Base-by-base conservation (phyloP, 2,329 filamentous ascomycete genomes). In the Allantophomopsis cytisporea region DNA sequence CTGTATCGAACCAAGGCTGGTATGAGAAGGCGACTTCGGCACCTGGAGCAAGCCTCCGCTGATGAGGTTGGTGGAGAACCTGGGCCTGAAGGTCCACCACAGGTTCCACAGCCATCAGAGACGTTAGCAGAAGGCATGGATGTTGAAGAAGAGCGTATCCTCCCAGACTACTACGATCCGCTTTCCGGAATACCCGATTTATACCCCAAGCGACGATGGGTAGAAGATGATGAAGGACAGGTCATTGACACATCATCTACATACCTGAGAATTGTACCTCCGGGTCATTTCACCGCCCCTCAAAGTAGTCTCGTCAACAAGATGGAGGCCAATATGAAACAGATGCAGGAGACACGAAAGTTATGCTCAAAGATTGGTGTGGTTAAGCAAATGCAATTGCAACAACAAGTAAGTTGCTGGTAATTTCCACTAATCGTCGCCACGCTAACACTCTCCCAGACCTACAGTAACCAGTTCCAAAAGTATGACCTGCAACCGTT, bases 361-460 rank as follows among this genome's bases (percentile, higher is more conserved):
- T 73, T 98, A 21, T 94, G 87, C 52, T 87, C 87, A 10, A 98
- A 96, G 62, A 94, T 98, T 56, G 81, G 85, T 37, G 86, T 98
- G 45, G 91, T 98, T 57, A 98, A 96, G 65, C 91, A 98, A 63
- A 98, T 98, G 91, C 91, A 98, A 62, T 76, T 96, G 39, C 91
- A 98, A 59, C 85, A 87, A 38, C 91, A 95, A 73, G 84, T 86
- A 73, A 55, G 65, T 53, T 37, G 30, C 4, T 18, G 2, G 31
- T 15, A 5, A 14, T 11, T 14, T 35, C 4, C 2, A 16, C 28
- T 21, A 23, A 10, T 16, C 2, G 4, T 20, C 13, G 10, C 32
- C 16, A 11, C 4, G 32, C 46, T 50, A 40, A 49, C 13, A 34
- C 2, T 37, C 36, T 16, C 37, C 23, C 50, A 91, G 83, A 83